These are phyloP conservation scores for Bothriochloa decipiens DNA, from an alignment of 176 grass and related monocot genomes.

Conservation along the genomic window DNA sequence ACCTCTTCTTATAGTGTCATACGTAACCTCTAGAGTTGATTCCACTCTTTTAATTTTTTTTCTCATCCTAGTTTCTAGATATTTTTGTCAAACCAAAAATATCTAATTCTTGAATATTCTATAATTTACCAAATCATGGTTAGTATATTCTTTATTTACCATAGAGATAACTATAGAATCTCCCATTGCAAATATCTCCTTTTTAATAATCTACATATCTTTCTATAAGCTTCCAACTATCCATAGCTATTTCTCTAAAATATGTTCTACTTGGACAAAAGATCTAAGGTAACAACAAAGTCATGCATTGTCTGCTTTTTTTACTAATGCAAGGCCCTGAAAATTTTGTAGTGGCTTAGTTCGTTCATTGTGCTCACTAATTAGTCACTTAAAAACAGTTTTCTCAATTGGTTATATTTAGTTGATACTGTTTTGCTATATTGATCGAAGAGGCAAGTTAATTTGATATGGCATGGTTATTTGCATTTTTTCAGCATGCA, in stretches of 20 bases:
- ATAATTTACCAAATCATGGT: too few species aligned
- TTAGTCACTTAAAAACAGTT: neutral
- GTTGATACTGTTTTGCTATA: conserved; percentile 19
- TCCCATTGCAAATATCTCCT: too few species aligned
- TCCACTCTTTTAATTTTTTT: too few species aligned
- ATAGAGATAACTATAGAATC: too few species aligned
- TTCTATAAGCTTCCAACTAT: conserved; percentile 4
- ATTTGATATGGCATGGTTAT: neutral
- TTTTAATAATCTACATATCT: too few species aligned
- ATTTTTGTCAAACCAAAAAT: too few species aligned
- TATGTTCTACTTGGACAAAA: conserved; percentile 79
- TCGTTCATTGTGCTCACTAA: neutral
- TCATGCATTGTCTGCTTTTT: conserved; percentile 27
- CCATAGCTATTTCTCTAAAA: conserved; percentile 32
- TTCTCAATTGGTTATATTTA: neutral
- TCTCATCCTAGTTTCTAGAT: too few species aligned
- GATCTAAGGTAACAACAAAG: conserved; percentile 57
- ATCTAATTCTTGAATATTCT: too few species aligned
- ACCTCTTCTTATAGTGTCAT: too few species aligned
- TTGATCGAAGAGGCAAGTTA: neutral
- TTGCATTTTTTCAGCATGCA: conserved; percentile 14
- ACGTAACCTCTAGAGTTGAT: too few species aligned
- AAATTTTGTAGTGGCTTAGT: conserved; percentile 1
- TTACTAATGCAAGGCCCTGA: conserved; percentile 1
- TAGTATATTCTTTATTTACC: too few species aligned